Conservation (phyloP, 176 grass and related monocot genomes). For the Cymbopogon citratus region DNA sequence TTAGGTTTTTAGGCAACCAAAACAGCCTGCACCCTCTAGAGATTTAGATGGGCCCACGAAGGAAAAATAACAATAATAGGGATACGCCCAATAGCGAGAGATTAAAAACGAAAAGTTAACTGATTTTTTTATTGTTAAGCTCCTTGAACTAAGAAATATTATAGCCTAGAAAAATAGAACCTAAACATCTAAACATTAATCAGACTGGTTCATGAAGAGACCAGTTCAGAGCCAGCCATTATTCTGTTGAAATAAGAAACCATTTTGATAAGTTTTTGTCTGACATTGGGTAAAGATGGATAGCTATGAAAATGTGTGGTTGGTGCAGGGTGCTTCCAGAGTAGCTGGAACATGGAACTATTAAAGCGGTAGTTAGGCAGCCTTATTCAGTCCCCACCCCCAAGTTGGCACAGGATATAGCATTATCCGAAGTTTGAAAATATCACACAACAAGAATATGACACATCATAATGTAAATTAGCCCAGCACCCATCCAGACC, state of each 20-base stretch:
- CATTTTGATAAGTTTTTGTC: constrained; percentile 17
- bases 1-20: background rate
- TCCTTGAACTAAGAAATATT: background rate
- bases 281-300: background rate
- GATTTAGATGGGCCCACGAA: background rate
- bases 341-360: constrained; percentile 35
- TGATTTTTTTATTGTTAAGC: constrained; percentile 16
- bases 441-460: constrained; percentile 9
- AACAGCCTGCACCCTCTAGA: background rate
- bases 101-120: background rate
- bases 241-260: constrained; percentile 8
- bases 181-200: background rate
- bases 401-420: constrained; percentile 20
- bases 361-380: constrained; percentile 35
- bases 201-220: background rate
- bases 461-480: constrained; percentile 27
- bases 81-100: background rate
- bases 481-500: background rate
- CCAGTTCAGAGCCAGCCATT: background rate
- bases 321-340: constrained; percentile 17
- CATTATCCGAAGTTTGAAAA: constrained; percentile 18
- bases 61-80: background rate
- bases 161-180: background rate
- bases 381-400: constrained; percentile 17
- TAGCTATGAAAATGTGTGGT: constrained; percentile 16